phyloP scores from a whole-genome alignment of 148 eudicot species.

The Arctostaphylos glauca region DNA sequence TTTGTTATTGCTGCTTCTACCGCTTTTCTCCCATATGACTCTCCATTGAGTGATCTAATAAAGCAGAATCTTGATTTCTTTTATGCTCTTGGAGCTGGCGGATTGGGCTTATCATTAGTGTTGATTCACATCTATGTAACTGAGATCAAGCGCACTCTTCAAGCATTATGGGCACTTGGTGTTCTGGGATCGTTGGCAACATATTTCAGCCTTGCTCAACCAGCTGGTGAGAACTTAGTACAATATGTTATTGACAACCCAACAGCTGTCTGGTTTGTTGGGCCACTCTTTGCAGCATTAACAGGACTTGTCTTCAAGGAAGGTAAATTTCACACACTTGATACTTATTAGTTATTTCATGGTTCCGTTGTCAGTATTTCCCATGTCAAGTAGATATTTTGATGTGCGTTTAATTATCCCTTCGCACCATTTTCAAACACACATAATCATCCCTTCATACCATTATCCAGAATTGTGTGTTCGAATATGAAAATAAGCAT shows the following conservation, averaged over 20 bases:
- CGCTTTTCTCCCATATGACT: slow-evolving; percentile 45
- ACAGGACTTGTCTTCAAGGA: slow-evolving; percentile 94
- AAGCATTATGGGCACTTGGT: slow-evolving; percentile 73
- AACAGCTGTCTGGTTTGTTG: slow-evolving; percentile 80
- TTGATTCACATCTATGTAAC: slow-evolving; percentile 83
- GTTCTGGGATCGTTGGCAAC: slow-evolving; percentile 63
- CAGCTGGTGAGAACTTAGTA: slow-evolving; percentile 54
- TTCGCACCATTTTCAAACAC: no score
- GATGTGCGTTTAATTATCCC: background rate
- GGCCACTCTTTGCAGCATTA: slow-evolving; percentile 81
- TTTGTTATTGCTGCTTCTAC: slow-evolving; percentile 66
- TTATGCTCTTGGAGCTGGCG: slow-evolving; percentile 64
- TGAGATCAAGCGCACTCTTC: slow-evolving; percentile 77
- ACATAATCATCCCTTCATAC: no score
- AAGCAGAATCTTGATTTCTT: slow-evolving; percentile 42
- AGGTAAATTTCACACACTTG: slow-evolving; percentile 37
- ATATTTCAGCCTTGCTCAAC: slow-evolving; percentile 55
- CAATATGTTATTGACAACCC: slow-evolving; percentile 65
- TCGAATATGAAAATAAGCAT: no score
- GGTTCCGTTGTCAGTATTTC: background rate
- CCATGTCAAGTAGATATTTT: background rate
- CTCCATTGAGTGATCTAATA: slow-evolving; percentile 22
- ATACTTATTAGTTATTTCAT: background rate
- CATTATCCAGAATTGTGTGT: background rate
- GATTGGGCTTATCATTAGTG: slow-evolving; percentile 68